Conservation (phyloP, 1,284 basidiomycete species). For the Phylloporus sp. region DNA sequence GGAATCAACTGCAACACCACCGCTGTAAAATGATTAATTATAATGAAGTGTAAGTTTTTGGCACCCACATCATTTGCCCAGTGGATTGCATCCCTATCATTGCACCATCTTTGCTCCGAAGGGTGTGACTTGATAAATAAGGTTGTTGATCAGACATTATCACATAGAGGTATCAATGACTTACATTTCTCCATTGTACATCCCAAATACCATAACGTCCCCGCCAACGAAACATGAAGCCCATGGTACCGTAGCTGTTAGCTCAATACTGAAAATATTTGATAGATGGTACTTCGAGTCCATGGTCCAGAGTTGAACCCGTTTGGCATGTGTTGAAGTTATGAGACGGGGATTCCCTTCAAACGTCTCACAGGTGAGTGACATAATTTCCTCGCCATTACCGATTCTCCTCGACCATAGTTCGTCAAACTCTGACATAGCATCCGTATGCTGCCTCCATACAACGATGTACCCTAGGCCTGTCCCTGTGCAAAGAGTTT, state of each 20-base stretch:
- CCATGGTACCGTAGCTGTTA: too few relatives aligned
- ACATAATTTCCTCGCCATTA: constrained; percentile 16
- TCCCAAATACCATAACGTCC: background rate
- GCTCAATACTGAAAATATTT: background rate
- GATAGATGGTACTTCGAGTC: background rate
- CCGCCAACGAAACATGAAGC: background rate
- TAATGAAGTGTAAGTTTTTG: background rate
- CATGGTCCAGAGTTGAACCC: background rate
- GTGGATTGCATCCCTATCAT: background rate
- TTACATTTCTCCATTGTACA: constrained; percentile 4
- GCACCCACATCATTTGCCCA: background rate
- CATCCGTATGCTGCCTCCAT: constrained; percentile 10
- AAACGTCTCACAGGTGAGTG: background rate
- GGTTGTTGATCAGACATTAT: too few relatives aligned
- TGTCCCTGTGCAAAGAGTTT: background rate
- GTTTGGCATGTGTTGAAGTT: background rate
- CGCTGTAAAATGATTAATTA: too few relatives aligned
- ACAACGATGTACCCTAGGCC: background rate
- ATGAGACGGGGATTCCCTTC: background rate
- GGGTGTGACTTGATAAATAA: background rate
- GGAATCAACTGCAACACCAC: background rate
- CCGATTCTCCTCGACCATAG: constrained; percentile 1
- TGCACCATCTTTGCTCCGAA: background rate
- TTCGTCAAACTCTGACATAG: constrained; percentile 9
- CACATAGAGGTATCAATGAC: too few relatives aligned